Evolutionary conservation across 805 yeast species (phyloP).

Genomic region (Pichia kluyveri): DNA sequence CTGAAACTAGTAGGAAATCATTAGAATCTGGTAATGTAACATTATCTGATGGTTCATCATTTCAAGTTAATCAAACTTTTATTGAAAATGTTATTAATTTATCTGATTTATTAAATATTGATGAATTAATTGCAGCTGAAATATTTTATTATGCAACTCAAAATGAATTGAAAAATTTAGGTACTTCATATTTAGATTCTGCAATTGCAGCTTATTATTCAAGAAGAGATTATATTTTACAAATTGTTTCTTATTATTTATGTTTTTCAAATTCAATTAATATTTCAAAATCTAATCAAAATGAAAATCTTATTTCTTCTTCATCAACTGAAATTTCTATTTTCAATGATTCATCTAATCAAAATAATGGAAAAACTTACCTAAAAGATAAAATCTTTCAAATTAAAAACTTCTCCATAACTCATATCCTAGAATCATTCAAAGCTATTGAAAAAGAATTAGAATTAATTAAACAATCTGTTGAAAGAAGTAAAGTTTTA

Average conservation of each 20-base stretch:
- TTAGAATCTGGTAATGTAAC: conserved; percentile 39
- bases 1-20: conserved; percentile 35
- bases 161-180: conserved; percentile 29
- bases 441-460: conserved; percentile 48
- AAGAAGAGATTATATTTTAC: conserved; percentile 66
- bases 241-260: conserved; percentile 40
- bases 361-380: not conserved
- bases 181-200: conserved; percentile 42
- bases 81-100: conserved; percentile 47
- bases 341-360: not conserved
- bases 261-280: conserved; percentile 14
- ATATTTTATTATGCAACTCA: conserved; percentile 42
- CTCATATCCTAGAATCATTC: conserved; percentile 39
- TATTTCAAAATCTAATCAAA: too few species aligned
- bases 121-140: conserved; percentile 71
- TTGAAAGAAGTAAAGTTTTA: conserved; percentile 44
- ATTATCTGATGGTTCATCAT: conserved; percentile 49
- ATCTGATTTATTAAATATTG: conserved; percentile 61
- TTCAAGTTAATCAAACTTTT: conserved; percentile 57
- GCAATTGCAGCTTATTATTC: conserved; percentile 63
- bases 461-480: conserved; percentile 40
- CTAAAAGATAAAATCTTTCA: not conserved
- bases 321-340: not conserved
- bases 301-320: too few species aligned
- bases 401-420: not conserved